Percentiles rank a stretch among this genome's conserved stretches.
These are phyloP conservation scores for Agaricus subrufescens DNA, from an alignment of 768 basidiomycete genomes.

Conservation along the genomic window DNA sequence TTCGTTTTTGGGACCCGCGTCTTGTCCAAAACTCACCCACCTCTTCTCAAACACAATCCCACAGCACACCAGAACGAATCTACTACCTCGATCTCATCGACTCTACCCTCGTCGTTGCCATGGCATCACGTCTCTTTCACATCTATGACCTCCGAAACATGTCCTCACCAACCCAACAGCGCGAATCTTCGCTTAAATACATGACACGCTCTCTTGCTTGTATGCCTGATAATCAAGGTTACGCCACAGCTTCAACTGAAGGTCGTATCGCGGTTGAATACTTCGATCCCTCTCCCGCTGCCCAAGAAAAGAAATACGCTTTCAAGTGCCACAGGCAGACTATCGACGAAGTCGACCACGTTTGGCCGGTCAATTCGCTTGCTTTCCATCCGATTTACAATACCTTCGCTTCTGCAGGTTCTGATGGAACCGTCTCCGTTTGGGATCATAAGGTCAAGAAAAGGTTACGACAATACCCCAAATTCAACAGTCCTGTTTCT, in stretches of 20 bases:
- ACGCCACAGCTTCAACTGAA: conserved; percentile 90
- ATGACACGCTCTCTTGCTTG: conserved; percentile 90
- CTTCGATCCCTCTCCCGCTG: conserved; percentile 74
- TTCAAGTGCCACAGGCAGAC: conserved; percentile 96
- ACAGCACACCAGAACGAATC: conserved; percentile 75
- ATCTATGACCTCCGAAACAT: conserved; percentile 87
- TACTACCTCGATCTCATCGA: conserved; percentile 81
- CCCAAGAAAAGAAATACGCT: conserved; percentile 86
- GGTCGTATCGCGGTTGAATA: conserved; percentile 97
- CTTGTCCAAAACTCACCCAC: conserved; percentile 25
- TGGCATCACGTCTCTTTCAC: conserved; percentile 87
- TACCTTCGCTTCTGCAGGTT: conserved; percentile 94
- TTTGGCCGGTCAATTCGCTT: conserved; percentile 94
- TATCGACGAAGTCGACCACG: conserved; percentile 88
- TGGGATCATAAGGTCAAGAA: conserved; percentile 99
- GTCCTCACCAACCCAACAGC: conserved; percentile 64
- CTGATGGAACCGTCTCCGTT: conserved; percentile 89
- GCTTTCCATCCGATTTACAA: conserved; percentile 92
- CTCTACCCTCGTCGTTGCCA: conserved; percentile 82
- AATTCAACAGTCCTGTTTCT: conserved; percentile 71
- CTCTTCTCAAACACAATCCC: conserved; percentile 50
- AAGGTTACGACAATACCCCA: conserved; percentile 84
- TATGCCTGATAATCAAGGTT: conserved; percentile 95
- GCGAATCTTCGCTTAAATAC: conserved; percentile 93
- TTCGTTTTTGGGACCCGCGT: conserved; percentile 86